Base-by-base conservation (phyloP, 164 flowering plant genomes). In the Macadamia tetraphylla region DNA sequence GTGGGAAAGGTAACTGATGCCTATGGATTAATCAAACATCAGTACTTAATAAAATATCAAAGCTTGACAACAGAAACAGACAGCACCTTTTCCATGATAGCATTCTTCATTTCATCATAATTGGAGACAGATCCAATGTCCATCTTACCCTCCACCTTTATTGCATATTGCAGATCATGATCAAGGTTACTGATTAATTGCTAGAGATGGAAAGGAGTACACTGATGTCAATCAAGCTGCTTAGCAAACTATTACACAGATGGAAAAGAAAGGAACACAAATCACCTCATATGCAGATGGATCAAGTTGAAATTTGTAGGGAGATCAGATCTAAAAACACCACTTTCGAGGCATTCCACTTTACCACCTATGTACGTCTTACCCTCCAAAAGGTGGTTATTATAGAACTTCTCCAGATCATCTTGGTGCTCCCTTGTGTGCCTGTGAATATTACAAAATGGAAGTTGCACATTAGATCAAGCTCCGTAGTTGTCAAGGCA, bases 281-380 rank as follows among this genome's bases (percentile, higher is more conserved):
- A 51, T 77, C 71, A 90, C 99, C 87, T 88, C 85, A 77, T 81
- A 95, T n/a, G 91, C 96, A 68, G 93, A 80, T 70, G 96, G 87
- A 78, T 91, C 97, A 65, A 95, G 94, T 81, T 84, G 91, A 80
- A 95, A 95, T 75, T 82, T 83, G 93, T 86, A 2, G 96, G 92
- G 70, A 95, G 82, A 73, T 95, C 99, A 80, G 99, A 95, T 84
- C 99, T 87, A 79, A 95, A 95, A 73, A 95, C 99, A 60, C 99
- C 99, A 84, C 96, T 92, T 85, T 95, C 99, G 61, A 95, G 93
- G 82, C 99, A 95, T 67, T 95, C 99, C 71, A 95, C 99, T 79
- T 95, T 98, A 35, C 99, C 99, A 74, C 99, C 99, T 14, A 95
- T 95, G 64, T 95, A 95, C 29, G 99, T 95, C 81, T 95, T 98